These are phyloP conservation scores for Mortierella sp. DNA, from an alignment of 371 early-diverging fungal genomes.

Conservation along the genomic window DNA sequence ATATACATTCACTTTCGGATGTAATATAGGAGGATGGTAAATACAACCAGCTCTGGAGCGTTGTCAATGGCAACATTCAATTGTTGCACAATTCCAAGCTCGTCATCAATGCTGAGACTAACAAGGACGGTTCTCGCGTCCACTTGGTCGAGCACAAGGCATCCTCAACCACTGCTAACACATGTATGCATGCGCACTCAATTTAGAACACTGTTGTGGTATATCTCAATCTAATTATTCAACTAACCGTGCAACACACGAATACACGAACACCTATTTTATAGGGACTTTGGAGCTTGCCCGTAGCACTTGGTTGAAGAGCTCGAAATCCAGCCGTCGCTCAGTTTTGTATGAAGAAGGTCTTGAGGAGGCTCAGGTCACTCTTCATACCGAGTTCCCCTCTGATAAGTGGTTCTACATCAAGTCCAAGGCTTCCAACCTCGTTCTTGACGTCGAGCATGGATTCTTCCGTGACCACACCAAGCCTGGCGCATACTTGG, in stretches of 20 bases:
- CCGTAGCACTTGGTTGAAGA: slow-evolving; percentile 27
- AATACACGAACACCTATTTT: not conserved
- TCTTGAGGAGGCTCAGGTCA: slow-evolving; percentile 33
- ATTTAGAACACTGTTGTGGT: not conserved
- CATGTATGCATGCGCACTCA: slow-evolving; percentile 23
- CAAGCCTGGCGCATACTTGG: slow-evolving; percentile 48
- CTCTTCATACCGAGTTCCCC: slow-evolving; percentile 33
- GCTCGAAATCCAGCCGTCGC: slow-evolving; percentile 17
- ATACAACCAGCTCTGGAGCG: slow-evolving; percentile 50
- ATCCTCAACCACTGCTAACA: slow-evolving; percentile 12
- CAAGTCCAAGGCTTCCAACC: slow-evolving; percentile 63
- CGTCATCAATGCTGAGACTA: slow-evolving; percentile 29
- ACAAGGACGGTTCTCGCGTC: slow-evolving; percentile 48
- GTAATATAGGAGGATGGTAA: slow-evolving; percentile 34
- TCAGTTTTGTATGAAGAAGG: slow-evolving; percentile 25
- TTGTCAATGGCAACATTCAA: slow-evolving; percentile 45
- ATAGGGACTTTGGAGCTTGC: slow-evolving; percentile 49
- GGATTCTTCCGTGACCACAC: slow-evolving; percentile 49
- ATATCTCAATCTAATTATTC: not conserved
- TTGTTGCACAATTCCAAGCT: slow-evolving; percentile 35
- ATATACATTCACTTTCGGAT: not conserved
- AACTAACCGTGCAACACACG: not conserved
- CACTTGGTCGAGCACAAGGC: slow-evolving; percentile 47
- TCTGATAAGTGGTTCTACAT: slow-evolving; percentile 43
- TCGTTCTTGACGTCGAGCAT: slow-evolving; percentile 62